Conservation (phyloP, 108 stramenopile species). For the Pelagomonas calceolata region DNA sequence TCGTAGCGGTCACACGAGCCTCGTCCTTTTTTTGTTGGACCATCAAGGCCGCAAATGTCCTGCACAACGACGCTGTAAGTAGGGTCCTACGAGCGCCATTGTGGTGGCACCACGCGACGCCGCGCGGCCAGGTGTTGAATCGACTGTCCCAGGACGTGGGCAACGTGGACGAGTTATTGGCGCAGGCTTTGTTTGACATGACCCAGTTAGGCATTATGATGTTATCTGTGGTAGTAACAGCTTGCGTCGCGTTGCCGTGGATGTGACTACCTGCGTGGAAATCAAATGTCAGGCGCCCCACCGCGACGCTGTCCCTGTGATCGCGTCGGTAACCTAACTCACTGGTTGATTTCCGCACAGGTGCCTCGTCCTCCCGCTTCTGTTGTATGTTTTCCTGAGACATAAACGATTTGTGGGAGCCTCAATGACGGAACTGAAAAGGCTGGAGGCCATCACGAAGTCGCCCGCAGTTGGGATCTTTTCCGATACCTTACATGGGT, state of each 20-base stretch:
- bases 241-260: background rate
- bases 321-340: too few species aligned
- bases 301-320: too few species aligned
- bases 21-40: background rate
- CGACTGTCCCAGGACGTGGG: constrained; percentile 23
- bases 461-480: constrained; percentile 2
- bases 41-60: background rate
- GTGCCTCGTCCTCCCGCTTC: background rate
- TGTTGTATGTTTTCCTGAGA: background rate
- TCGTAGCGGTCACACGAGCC: constrained; percentile 1
- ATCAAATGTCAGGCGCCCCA: too few species aligned
- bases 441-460: constrained; percentile 8
- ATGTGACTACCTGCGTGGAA: too few species aligned
- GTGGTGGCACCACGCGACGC: background rate
- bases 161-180: constrained; percentile 24
- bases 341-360: too few species aligned
- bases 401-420: background rate
- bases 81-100: background rate
- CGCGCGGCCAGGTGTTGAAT: constrained; percentile 21
- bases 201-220: constrained; percentile 18
- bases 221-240: constrained; percentile 1
- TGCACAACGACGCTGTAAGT: constrained; percentile 12
- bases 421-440: constrained; percentile 6
- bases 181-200: constrained; percentile 28
- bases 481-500: background rate